Conservation (phyloP, 2,329 filamentous ascomycete species). For the Alternaria sp. region DNA sequence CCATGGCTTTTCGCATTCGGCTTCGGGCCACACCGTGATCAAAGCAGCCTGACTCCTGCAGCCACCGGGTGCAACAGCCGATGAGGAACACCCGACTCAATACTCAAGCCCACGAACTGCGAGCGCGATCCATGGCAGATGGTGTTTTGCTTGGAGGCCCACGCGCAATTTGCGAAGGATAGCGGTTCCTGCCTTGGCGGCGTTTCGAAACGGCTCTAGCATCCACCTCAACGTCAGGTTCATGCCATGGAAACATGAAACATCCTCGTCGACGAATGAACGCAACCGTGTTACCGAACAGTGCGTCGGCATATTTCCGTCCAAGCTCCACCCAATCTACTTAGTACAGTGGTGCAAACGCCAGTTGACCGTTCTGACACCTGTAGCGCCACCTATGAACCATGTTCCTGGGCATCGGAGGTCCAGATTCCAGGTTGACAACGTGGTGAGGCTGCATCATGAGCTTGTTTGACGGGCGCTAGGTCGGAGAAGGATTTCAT, state of each 20-base stretch:
- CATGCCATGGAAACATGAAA: constrained; percentile 18
- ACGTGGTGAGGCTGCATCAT: constrained; percentile 13
- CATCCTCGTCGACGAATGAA: constrained; percentile 16
- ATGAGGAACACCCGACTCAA: not conserved
- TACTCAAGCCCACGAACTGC: not conserved
- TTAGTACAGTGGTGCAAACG: constrained; percentile 25
- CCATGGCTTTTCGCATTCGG: not conserved
- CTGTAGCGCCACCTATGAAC: constrained; percentile 15
- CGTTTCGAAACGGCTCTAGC: constrained; percentile 30
- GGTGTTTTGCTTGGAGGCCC: constrained; percentile 5
- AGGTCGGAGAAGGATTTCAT: constrained; percentile 11
- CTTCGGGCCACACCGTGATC: not conserved
- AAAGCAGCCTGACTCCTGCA: not conserved
- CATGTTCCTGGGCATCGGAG: constrained; percentile 16
- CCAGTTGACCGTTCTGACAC: constrained; percentile 22
- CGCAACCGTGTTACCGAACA: not conserved
- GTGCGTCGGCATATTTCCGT: constrained; percentile 15
- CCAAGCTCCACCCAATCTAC: constrained; percentile 31
- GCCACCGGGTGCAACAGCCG: not conserved
- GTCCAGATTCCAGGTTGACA: constrained; percentile 13
- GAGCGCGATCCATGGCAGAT: not conserved
- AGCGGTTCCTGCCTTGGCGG: constrained; percentile 14
- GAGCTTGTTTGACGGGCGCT: constrained; percentile 13
- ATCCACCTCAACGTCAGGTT: constrained; percentile 17
- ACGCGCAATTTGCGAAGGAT: constrained; percentile 10